Evolutionary conservation across 1,284 basidiomycete species (phyloP), one percentile per base, ranked within the genome.

Genomic region (Austroboletus novae-zelandiae): DNA sequence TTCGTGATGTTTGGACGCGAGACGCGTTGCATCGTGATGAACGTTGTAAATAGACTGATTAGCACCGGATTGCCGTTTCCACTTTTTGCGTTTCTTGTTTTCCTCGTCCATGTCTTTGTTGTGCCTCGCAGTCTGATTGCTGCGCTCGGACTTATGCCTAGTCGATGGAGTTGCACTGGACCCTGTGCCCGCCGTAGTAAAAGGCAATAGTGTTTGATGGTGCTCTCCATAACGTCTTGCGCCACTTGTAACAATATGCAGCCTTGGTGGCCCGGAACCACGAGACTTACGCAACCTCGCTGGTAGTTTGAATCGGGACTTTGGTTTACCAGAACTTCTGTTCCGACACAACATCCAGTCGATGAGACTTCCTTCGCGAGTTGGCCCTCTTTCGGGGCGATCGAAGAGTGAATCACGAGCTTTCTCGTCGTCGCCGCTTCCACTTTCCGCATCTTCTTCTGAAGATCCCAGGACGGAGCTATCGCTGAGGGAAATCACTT

Each of bases 331-430:
- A 42, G 71, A 55, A 30, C 57, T 67, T 34, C 71, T 69, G 6
- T 71, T 71, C 47, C 72, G 71, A n/a, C 66, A 68, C 40, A 83
- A 54, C 81, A 84, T 84, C 64, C 74, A 80, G 53, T 84, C 79
- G 46, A 84, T 81, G 39, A 81, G 60, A 56, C 72, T 75, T 53
- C 69, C 71, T 50, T 78, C 74, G 40, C 62, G 70, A 11, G 49
- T 53, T 29, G 61, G 61, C 2, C 51, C 57, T 34, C 58, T 62
- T 37, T 52, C 29, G 25, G 52, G 61, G 52, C 48, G 55, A 27
- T 70, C 61, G 30, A 59, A 58, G 29, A 74, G 54, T 40, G 69
- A 72, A 10, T 48, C 64, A 6, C 61, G 57, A 45, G 57, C 47
- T 64, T 62, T 40, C 61, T 62, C 70, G 9, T 66, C 64, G 3